Conservation (phyloP, 2,329 filamentous ascomycete genomes). For the Monilinia fructicola region DNA sequence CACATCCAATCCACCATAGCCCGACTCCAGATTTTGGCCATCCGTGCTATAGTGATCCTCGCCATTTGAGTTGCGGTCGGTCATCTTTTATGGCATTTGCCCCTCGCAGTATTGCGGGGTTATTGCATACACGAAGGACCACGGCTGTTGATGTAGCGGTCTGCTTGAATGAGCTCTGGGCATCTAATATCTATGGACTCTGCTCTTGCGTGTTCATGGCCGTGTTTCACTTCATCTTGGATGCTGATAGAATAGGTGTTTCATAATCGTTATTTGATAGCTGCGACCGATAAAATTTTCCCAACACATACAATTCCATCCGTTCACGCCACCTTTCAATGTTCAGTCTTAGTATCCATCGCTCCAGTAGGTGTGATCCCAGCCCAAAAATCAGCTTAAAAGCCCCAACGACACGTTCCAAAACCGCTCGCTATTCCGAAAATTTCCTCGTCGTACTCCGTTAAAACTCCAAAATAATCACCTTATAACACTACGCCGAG, state of each 20-base stretch:
- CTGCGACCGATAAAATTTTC: neutral
- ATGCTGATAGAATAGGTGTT: neutral
- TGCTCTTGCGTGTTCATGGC: no score
- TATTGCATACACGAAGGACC: no score
- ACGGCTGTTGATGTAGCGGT: no score
- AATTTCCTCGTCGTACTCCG: neutral
- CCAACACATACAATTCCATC: neutral
- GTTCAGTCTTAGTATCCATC: neutral
- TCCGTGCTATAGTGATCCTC: no score
- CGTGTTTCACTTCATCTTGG: no score
- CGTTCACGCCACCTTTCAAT: neutral
- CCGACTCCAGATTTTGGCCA: no score
- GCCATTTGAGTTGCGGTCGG: no score
- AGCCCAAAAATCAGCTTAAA: neutral
- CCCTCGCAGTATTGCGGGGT: no score
- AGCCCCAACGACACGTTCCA: neutral
- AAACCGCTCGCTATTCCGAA: neutral
- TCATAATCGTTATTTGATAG: neutral
- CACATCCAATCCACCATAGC: no score
- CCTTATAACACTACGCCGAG: neutral
- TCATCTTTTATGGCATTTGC: no score
- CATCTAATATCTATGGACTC: no score
- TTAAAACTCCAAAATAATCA: neutral
- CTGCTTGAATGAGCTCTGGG: no score
- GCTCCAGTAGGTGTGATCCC: neutral